Conservation (phyloP, 345 rosid genomes). For the Lepidium sativum region DNA sequence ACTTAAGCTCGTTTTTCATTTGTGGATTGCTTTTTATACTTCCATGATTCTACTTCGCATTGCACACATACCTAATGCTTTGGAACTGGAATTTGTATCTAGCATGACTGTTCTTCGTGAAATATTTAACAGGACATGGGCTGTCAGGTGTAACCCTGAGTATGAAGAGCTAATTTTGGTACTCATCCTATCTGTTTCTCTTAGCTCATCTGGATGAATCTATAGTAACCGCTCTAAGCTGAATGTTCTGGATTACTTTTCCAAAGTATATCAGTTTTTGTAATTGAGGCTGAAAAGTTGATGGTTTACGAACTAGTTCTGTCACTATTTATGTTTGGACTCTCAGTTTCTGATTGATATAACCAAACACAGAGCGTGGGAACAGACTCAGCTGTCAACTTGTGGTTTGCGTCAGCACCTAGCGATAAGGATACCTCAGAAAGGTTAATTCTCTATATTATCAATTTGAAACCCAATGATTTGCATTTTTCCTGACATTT, state of each 20-base stretch:
- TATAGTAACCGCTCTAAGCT: background rate
- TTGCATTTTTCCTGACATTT: background rate
- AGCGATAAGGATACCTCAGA: constrained; percentile 37
- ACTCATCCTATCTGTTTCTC: background rate
- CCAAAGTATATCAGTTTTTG: background rate
- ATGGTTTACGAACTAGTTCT: background rate
- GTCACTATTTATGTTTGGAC: background rate
- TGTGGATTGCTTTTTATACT: background rate
- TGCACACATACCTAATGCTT: background rate
- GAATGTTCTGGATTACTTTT: background rate
- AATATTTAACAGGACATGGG: constrained; percentile 66
- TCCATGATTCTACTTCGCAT: background rate
- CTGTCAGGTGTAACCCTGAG: constrained; percentile 77
- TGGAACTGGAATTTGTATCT: background rate
- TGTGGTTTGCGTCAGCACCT: constrained; percentile 64
- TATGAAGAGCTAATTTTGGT: constrained; percentile 74
- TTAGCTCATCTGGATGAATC: background rate
- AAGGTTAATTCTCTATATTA: constrained; percentile 35
- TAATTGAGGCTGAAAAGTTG: background rate
- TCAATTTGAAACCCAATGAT: background rate
- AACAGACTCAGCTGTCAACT: constrained; percentile 79
- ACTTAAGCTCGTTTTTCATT: background rate
- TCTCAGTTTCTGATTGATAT: background rate
- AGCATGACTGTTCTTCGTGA: background rate
- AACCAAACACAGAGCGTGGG: constrained; percentile 66